phyloP scores from a whole-genome alignment of 352 stramenopile species.

The Phytophthora citricola region DNA sequence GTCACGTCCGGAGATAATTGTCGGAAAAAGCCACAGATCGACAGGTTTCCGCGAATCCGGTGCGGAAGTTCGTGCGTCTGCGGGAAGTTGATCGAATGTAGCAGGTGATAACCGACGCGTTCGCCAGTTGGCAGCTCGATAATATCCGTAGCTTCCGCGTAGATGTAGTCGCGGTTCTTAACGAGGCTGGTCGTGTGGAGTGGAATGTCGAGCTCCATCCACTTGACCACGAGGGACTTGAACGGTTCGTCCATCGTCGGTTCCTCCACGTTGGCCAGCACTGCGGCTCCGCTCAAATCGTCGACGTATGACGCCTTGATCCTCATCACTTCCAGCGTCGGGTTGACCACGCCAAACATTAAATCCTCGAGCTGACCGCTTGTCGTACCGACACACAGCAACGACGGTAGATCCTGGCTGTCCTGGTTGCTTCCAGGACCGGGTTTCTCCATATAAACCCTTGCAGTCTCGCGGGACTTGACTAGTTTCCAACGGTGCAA shows the following conservation, averaged over 20 bases:
- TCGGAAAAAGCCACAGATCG: slow-evolving; percentile 39
- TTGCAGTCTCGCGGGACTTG: slow-evolving; percentile 34
- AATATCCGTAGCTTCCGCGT: slow-evolving; percentile 51
- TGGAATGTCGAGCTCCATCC: slow-evolving; percentile 45
- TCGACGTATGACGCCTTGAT: slow-evolving; percentile 60
- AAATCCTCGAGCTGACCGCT: slow-evolving; percentile 52
- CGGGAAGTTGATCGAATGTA: slow-evolving; percentile 51
- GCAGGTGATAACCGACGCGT: slow-evolving; percentile 47
- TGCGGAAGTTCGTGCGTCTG: slow-evolving; percentile 41
- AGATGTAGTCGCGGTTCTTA: slow-evolving; percentile 57
- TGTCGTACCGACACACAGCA: slow-evolving; percentile 44
- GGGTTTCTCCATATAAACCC: slow-evolving; percentile 32
- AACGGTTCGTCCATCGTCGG: slow-evolving; percentile 56
- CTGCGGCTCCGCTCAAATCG: slow-evolving; percentile 51
- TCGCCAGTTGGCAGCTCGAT: slow-evolving; percentile 37
- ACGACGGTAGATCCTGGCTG: slow-evolving; percentile 29
- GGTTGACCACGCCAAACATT: slow-evolving; percentile 63
- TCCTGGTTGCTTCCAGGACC: slow-evolving; percentile 7
- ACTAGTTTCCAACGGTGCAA: slow-evolving; percentile 31
- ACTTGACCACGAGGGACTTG: slow-evolving; percentile 65
- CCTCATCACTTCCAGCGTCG: slow-evolving; percentile 51
- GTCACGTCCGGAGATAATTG: slow-evolving; percentile 17
- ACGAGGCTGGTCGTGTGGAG: slow-evolving; percentile 41
- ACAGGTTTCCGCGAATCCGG: slow-evolving; percentile 46
- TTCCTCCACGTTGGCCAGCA: slow-evolving; percentile 45